Conservation (phyloP, 2,329 filamentous ascomycete genomes). For the Claviceps sp. region DNA sequence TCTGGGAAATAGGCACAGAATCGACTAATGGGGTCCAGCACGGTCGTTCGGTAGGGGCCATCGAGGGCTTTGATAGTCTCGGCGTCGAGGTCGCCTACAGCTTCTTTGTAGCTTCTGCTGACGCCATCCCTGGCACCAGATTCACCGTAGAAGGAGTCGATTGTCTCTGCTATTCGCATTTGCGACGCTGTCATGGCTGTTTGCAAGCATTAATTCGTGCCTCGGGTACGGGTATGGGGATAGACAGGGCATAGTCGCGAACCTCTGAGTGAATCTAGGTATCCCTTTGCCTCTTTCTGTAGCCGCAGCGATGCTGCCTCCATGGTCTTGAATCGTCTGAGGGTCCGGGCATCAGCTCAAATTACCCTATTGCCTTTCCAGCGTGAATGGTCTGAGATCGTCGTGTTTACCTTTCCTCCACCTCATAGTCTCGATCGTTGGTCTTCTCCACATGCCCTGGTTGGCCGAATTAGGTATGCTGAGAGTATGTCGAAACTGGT, state of each 20-base stretch:
- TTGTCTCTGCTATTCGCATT: constrained; percentile 98
- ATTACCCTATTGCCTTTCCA: background rate
- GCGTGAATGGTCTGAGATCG: background rate
- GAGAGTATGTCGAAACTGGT: background rate
- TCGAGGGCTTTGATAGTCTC: constrained; percentile 98
- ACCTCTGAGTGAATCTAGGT: constrained; percentile 90
- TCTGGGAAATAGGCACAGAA: constrained; percentile 99
- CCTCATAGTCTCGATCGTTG: constrained; percentile 96
- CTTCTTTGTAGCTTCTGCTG: constrained; percentile 93
- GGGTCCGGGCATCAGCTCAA: constrained; percentile 10
- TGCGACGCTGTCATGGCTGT: constrained; percentile 96
- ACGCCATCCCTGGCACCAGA: constrained; percentile 90
- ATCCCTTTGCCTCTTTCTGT: constrained; percentile 97
- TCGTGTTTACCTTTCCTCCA: constrained; percentile 63
- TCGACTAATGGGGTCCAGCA: constrained; percentile 85
- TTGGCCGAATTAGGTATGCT: background rate
- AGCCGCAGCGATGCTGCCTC: constrained; percentile 82
- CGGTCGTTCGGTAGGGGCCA: constrained; percentile 86
- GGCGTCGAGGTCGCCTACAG: constrained; percentile 91
- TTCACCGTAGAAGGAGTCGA: constrained; percentile 98
- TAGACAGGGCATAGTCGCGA: constrained; percentile 4
- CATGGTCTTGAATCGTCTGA: constrained; percentile 90
- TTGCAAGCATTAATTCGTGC: background rate
- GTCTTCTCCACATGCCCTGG: constrained; percentile 93
- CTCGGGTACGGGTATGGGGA: background rate